Conservation (phyloP, 345 rosid genomes). For the Heritiera littoralis region DNA sequence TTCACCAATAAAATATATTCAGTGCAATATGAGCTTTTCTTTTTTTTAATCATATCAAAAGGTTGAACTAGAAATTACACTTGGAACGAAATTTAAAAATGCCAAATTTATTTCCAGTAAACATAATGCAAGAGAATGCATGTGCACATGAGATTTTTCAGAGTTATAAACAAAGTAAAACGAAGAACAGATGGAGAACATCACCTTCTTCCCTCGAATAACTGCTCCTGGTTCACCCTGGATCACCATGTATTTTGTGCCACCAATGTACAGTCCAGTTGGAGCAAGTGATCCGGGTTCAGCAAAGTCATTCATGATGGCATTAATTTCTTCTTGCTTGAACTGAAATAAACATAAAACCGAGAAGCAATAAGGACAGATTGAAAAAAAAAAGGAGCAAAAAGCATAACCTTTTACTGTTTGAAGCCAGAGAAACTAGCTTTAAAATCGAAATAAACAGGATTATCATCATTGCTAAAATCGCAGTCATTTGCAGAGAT, state of each 20-base stretch:
- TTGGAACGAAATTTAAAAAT: background rate
- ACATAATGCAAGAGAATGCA: background rate
- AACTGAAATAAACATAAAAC: constrained; percentile 45
- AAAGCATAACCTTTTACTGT: background rate
- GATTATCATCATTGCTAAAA: background rate
- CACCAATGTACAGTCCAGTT: constrained; percentile 68
- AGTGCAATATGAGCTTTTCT: background rate
- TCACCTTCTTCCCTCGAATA: constrained; percentile 88
- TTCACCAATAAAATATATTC: background rate
- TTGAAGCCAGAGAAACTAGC: background rate
- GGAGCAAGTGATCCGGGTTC: constrained; percentile 90
- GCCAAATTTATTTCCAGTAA: background rate
- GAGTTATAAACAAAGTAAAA: constrained; percentile 2
- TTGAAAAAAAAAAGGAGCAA: background rate
- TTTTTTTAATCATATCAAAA: background rate
- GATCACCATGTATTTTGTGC: constrained; percentile 82
- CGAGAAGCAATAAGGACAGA: constrained; percentile 9
- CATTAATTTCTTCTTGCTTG: constrained; percentile 63
- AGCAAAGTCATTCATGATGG: constrained; percentile 52
- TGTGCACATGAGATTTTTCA: background rate
- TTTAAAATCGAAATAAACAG: background rate
- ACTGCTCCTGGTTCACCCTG: constrained; percentile 85
- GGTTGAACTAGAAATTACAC: background rate
- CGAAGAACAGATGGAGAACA: background rate
- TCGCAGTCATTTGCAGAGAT: background rate